Percentiles rank a stretch among this genome's conserved stretches.
These are phyloP conservation scores for Salinomyces thailandicus DNA, from an alignment of 2,329 filamentous ascomycete genomes.

Conservation along the genomic window DNA sequence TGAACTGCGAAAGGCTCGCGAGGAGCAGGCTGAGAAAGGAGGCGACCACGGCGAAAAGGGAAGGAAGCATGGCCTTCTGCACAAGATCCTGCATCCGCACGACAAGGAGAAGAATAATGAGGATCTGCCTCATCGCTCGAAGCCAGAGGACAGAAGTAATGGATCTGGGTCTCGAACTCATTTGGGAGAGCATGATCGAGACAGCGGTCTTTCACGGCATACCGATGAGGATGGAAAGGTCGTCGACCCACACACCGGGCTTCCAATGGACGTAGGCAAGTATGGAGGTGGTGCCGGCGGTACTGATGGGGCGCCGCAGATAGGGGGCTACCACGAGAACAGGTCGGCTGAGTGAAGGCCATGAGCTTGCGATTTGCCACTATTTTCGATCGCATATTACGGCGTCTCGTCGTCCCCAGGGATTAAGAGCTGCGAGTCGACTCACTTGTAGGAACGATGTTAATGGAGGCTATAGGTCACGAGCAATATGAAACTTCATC, in stretches of 20 bases:
- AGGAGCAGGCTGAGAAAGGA: constrained; percentile 14
- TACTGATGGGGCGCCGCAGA: constrained; percentile 25
- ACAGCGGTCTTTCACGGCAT: not conserved
- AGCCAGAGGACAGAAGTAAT: constrained; percentile 2
- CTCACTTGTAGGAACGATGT: too few species aligned
- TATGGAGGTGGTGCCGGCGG: constrained; percentile 28
- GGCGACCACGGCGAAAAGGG: constrained; percentile 30
- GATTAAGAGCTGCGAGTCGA: too few species aligned
- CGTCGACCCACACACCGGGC: constrained; percentile 30
- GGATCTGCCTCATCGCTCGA: not conserved
- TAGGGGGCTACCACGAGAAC: constrained; percentile 20
- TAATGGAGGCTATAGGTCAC: too few species aligned
- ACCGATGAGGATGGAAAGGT: constrained; percentile 16
- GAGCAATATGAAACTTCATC: too few species aligned
- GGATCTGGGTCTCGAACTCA: not conserved
- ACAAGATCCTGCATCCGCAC: constrained; percentile 19
- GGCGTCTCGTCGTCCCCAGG: too few species aligned
- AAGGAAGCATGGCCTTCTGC: constrained; percentile 21
- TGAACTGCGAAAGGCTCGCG: constrained; percentile 19
- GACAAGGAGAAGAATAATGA: constrained; percentile 12
- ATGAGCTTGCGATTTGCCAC: not conserved
- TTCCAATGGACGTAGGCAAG: constrained; percentile 31
- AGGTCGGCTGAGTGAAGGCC: not conserved
- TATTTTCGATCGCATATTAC: too few species aligned
- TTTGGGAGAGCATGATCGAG: not conserved